Conservation (phyloP, 1,284 basidiomycete species). For the Trametes pubescens region DNA sequence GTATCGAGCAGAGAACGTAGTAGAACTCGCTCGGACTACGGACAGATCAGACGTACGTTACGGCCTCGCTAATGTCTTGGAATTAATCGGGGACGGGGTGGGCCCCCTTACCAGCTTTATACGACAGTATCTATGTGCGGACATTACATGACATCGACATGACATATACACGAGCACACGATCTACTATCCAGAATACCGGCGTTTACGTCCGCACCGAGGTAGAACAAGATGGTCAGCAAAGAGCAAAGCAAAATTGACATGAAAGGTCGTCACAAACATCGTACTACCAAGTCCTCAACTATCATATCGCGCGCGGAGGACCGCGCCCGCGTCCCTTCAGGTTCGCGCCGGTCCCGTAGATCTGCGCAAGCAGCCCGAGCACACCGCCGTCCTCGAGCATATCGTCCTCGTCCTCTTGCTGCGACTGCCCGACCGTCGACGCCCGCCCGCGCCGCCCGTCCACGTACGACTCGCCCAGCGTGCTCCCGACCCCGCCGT, state of each 20-base stretch:
- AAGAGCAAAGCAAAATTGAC: conserved; percentile 8
- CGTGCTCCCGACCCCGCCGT: conserved; percentile 65
- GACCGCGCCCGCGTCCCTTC: conserved; percentile 48
- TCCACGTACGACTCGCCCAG: conserved; percentile 78
- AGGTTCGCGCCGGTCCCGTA: conserved; percentile 66
- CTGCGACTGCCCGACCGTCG: conserved; percentile 53
- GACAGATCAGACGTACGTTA: conserved; percentile 13
- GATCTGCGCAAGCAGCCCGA: conserved; percentile 80
- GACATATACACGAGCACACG: not conserved
- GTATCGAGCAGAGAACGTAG: not conserved
- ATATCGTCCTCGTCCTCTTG: conserved; percentile 66
- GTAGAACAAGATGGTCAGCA: not conserved
- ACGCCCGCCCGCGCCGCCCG: conserved; percentile 47
- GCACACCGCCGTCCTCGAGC: conserved; percentile 70
- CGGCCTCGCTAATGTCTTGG: conserved; percentile 13
- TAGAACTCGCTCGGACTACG: not conserved
- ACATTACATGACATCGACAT: conserved; percentile 11
- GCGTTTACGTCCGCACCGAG: not conserved
- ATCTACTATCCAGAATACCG: not conserved
- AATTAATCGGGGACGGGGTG: not conserved
- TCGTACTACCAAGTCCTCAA: not conserved
- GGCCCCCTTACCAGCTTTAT: no score
- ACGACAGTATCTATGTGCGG: conserved; percentile 2
- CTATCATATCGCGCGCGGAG: conserved; percentile 53
- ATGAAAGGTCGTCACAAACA: conserved; percentile 7